Conservation (phyloP, 1,139 yeast genomes). For the Saccharomyces pastorianus region DNA sequence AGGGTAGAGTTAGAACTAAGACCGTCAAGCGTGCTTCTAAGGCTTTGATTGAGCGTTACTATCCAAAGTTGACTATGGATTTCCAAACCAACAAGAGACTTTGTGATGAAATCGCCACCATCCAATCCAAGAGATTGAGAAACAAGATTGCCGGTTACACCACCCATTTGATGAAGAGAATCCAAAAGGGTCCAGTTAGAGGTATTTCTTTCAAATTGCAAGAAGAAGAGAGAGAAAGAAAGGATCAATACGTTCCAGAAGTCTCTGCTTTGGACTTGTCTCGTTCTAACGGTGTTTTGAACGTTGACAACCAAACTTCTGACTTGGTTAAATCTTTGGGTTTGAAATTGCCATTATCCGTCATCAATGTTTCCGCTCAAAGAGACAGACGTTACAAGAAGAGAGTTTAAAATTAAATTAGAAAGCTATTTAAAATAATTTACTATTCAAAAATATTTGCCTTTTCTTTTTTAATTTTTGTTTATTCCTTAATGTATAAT, state of each 20-base stretch:
- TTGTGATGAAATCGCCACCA: constrained; percentile 96
- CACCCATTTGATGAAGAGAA: constrained; percentile 99
- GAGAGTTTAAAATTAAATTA: constrained; percentile 54
- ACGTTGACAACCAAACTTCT: constrained; percentile 97
- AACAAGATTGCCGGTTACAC: constrained; percentile 99
- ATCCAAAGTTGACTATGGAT: constrained; percentile 99
- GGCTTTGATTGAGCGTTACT: constrained; percentile 98
- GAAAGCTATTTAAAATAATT: not conserved
- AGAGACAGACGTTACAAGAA: constrained; percentile 94
- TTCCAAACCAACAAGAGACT: constrained; percentile 99
- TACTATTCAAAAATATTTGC: not conserved
- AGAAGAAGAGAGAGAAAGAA: constrained; percentile 99
- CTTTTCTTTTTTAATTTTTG: constrained; percentile 1
- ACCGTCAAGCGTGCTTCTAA: constrained; percentile 99
- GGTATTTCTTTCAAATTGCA: constrained; percentile 99
- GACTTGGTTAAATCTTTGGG: constrained; percentile 94
- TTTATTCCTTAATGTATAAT: constrained; percentile 2
- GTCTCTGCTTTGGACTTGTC: constrained; percentile 98
- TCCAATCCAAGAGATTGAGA: constrained; percentile 99
- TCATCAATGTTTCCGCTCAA: constrained; percentile 87
- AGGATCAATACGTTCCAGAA: constrained; percentile 99
- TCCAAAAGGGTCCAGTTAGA: constrained; percentile 99
- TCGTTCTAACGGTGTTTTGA: constrained; percentile 92
- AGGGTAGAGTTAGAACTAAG: constrained; percentile 99
- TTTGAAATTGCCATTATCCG: constrained; percentile 88